Conservation (phyloP, 2,329 filamentous ascomycete species). For the Metarhizium album region DNA sequence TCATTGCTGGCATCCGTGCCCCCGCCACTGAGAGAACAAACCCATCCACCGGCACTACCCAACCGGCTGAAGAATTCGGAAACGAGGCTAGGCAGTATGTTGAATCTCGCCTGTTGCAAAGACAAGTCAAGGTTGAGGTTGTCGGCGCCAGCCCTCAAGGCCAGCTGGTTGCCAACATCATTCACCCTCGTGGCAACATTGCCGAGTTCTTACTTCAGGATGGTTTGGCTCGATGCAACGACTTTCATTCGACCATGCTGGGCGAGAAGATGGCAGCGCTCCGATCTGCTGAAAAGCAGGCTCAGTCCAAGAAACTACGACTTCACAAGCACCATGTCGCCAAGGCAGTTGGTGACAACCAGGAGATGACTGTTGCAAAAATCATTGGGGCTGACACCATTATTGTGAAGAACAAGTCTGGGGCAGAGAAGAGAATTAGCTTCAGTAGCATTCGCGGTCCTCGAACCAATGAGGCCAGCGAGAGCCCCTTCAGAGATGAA, state of each 20-base stretch:
- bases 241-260: slow-evolving; percentile 89
- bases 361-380: slow-evolving; percentile 76
- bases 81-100: slow-evolving; percentile 84
- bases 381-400: slow-evolving; percentile 84
- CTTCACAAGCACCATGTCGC: slow-evolving; percentile 73
- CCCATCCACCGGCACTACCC: slow-evolving; percentile 65
- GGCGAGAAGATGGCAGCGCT: slow-evolving; percentile 80
- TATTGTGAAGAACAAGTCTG: slow-evolving; percentile 73
- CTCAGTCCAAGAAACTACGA: slow-evolving; percentile 65
- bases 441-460: slow-evolving; percentile 89
- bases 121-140: slow-evolving; percentile 71
- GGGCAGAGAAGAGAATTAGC: slow-evolving; percentile 79
- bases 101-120: slow-evolving; percentile 75
- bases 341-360: slow-evolving; percentile 53
- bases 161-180: slow-evolving; percentile 76
- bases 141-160: slow-evolving; percentile 83
- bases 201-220: slow-evolving; percentile 82
- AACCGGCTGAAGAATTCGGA: slow-evolving; percentile 79
- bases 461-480: slow-evolving; percentile 76
- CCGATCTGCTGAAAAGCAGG: slow-evolving; percentile 75
- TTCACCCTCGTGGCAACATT: slow-evolving; percentile 87
- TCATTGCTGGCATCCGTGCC: slow-evolving; percentile 79
- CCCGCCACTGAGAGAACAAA: slow-evolving; percentile 82
- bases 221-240: slow-evolving; percentile 83
- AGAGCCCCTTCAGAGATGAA: slow-evolving; percentile 80